A percentile compares a stretch with the other conserved stretches of the same genome.
phyloP scores from a whole-genome alignment of 495 filamentous ascomycete species.

The Penicillium parvum region DNA sequence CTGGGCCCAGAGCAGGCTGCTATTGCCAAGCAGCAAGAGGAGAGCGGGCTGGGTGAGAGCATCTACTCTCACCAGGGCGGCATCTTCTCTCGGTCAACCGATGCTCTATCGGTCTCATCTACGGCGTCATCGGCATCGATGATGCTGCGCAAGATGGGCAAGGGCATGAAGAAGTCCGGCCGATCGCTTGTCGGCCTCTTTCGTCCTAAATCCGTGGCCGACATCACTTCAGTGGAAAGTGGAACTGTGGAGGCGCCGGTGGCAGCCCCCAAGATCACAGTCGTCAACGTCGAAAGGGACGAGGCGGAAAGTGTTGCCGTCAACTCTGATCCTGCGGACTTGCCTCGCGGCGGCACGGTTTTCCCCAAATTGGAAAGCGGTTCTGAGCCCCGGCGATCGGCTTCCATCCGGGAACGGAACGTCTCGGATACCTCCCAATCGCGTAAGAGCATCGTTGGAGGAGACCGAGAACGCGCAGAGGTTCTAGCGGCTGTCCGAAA shows the following conservation, averaged over 20 bases:
- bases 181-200: constrained; percentile 92
- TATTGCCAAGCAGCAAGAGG: constrained; percentile 88
- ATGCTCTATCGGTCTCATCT: constrained; percentile 95
- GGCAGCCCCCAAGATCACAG: constrained; percentile 69
- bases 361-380: constrained; percentile 76
- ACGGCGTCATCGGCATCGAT: constrained; percentile 97
- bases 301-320: constrained; percentile 66
- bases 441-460: constrained; percentile 84
- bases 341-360: constrained; percentile 69
- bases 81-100: constrained; percentile 86
- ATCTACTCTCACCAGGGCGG: constrained; percentile 88
- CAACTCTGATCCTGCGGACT: constrained; percentile 64
- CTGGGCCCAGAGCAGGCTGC: constrained; percentile 82
- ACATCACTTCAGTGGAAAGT: constrained; percentile 63
- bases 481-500: constrained; percentile 85
- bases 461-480: constrained; percentile 86
- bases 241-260: constrained; percentile 61
- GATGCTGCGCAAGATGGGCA: constrained; percentile 99
- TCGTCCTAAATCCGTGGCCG: constrained; percentile 86
- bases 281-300: constrained; percentile 94
- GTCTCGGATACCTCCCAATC: constrained; percentile 55
- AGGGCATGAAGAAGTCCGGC: constrained; percentile 89
- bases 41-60: constrained; percentile 80
- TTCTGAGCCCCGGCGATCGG: constrained; percentile 29
- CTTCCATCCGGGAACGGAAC: constrained; percentile 40